Percentiles rank a stretch among this genome's conserved stretches.
Evolutionary conservation across 2,329 filamentous ascomycete species (phyloP).

Genomic region (Calonectria pseudoreteaudii): DNA sequence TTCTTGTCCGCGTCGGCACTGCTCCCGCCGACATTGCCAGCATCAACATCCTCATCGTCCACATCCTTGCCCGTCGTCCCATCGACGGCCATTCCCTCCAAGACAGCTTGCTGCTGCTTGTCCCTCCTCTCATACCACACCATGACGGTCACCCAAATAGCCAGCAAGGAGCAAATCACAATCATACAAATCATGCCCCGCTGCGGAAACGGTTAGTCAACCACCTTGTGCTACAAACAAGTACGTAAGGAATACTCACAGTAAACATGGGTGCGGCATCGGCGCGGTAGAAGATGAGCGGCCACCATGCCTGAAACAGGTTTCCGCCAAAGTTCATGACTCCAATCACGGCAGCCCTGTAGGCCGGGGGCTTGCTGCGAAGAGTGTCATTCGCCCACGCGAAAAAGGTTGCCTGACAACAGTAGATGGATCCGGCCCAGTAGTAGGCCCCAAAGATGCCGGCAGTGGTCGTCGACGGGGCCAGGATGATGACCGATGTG

Average conservation of each 20-base stretch:
- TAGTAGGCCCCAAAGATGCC: slow-evolving; percentile 54
- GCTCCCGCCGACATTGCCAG: neutral
- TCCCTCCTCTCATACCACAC: slow-evolving; percentile 21
- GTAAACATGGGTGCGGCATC: slow-evolving; percentile 29
- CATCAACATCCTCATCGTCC: slow-evolving; percentile 6
- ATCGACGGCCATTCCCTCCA: slow-evolving; percentile 14
- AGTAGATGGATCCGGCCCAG: slow-evolving; percentile 27
- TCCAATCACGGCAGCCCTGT: slow-evolving; percentile 46
- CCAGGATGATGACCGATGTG: slow-evolving; percentile 18
- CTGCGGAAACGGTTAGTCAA: slow-evolving; percentile 13
- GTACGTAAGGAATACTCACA: slow-evolving; percentile 1
- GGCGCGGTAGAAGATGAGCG: slow-evolving; percentile 48
- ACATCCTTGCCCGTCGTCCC: neutral
- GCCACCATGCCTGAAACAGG: slow-evolving; percentile 37
- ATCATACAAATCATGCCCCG: slow-evolving; percentile 28
- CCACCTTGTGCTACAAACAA: neutral
- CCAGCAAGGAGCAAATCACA: slow-evolving; percentile 18
- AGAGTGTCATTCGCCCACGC: slow-evolving; percentile 67
- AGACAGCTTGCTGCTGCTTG: slow-evolving; percentile 8
- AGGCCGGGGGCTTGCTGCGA: slow-evolving; percentile 51
- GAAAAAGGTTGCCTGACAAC: slow-evolving; percentile 48
- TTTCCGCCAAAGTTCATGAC: slow-evolving; percentile 30
- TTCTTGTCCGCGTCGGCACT: slow-evolving; percentile 9
- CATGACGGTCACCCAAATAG: slow-evolving; percentile 25
- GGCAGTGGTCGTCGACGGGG: slow-evolving; percentile 47